phyloP scores from a whole-genome alignment of 2,329 filamentous ascomycete genomes.

The Fusarium torulosum region DNA sequence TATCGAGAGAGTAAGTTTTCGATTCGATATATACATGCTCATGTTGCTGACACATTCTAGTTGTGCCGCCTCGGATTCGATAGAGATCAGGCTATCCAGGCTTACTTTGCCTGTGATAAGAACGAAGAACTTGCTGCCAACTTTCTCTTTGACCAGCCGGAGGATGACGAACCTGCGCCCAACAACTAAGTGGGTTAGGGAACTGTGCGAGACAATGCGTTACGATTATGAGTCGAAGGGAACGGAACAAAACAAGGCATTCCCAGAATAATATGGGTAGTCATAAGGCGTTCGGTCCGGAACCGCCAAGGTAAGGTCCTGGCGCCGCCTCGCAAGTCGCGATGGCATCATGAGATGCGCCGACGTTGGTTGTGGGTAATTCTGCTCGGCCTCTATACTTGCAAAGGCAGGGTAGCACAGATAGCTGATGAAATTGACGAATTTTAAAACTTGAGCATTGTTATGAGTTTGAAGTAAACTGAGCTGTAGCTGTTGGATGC shows the following conservation, averaged over 20 bases:
- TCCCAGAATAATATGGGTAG: conserved; percentile 44
- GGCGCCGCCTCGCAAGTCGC: conserved; percentile 33
- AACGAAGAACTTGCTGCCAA: conserved; percentile 99
- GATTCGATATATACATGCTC: conserved; percentile 48
- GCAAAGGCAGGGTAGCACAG: conserved; percentile 37
- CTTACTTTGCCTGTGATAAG: conserved; percentile 99
- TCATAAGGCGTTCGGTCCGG: conserved; percentile 37
- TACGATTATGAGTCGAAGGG: conserved; percentile 47
- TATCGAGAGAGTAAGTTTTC: conserved; percentile 83
- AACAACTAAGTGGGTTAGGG: conserved; percentile 53
- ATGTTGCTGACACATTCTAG: conserved; percentile 58
- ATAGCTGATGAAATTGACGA: conserved; percentile 48
- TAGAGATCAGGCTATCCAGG: conserved; percentile 93
- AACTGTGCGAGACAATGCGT: conserved; percentile 45
- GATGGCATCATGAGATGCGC: conserved; percentile 34
- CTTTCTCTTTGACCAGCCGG: conserved; percentile 97
- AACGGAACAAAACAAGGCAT: conserved; percentile 43
- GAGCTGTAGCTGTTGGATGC: background rate
- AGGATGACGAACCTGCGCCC: conserved; percentile 75
- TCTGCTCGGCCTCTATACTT: conserved; percentile 35
- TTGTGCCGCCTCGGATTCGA: conserved; percentile 94
- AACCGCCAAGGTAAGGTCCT: conserved; percentile 36
- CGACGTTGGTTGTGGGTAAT: conserved; percentile 31
- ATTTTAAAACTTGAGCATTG: conserved; percentile 14
- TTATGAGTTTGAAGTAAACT: background rate